Base-by-base conservation (phyloP, 2,329 filamentous ascomycete species). In the Sclerotinia borealis region DNA sequence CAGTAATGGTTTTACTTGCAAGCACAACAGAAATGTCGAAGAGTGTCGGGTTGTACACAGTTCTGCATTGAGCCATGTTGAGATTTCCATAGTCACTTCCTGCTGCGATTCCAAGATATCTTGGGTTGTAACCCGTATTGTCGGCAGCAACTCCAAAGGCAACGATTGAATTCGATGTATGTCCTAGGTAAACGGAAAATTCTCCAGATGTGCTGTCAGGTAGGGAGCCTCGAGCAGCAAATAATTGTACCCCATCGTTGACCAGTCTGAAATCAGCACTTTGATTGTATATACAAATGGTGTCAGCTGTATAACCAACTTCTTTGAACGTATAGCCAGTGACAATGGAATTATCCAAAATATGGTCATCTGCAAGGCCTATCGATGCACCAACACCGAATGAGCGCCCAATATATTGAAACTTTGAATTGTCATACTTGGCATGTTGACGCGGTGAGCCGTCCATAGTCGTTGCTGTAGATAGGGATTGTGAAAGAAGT, bases 231-330 rank as follows among this genome's bases (percentile, higher is more conserved):
- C 17, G 27, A 9, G 48, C 62, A 6, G 43, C 43, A 37, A 52
- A 36, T 25, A 55, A n/a, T 10, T 31, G 48, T 34, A 45, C 8
- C 19, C 41, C 41, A n/a, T 45, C 19, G 11, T 45, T 19, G 5
- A 49, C 27, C 27, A 31, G 9, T 31, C 19, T 49, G 17, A 49
- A 49, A 49, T 49, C 47, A 1, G 47, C 70, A n/a, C 70, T 74
- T 9, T 52, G 36, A 66, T 78, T 78, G 68, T 77, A 76, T 22
- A 73, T 75, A 66, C 76, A 78, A 1, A 65, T 69, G 8, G 76
- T 74, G 10, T 71, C 68, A 17, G 73, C 54, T 6, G 68, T 31
- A 49, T 76, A 77, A 19, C 75, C 75, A 29, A 66, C 39, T 56
- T 78, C 76, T 54, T 74, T 67, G 43, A 74, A 78, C 11, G 65